Conservation (phyloP, 2,329 filamentous ascomycete genomes). For the Coniosporium tulheliwenetii region DNA sequence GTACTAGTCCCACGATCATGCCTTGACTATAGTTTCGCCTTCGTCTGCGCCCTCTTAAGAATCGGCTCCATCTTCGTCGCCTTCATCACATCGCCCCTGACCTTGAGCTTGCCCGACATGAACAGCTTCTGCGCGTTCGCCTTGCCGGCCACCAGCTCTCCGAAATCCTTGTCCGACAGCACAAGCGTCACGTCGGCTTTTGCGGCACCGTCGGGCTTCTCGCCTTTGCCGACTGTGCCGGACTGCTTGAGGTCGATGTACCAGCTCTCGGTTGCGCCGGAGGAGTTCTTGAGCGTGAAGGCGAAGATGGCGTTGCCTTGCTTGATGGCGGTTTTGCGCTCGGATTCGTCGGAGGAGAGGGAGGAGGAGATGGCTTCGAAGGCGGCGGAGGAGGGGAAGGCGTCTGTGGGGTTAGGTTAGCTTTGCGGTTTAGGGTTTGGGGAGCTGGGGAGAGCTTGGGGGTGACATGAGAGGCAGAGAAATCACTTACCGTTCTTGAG, state of each 20-base stretch:
- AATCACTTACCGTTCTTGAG: constrained; percentile 64
- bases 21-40: constrained; percentile 56
- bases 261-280: constrained; percentile 72
- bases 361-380: constrained; percentile 76
- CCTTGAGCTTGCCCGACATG: constrained; percentile 97
- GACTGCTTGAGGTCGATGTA: constrained; percentile 89
- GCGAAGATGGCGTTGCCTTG: constrained; percentile 75
- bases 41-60: constrained; percentile 70
- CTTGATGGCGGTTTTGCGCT: constrained; percentile 79
- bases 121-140: constrained; percentile 90
- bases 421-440: background rate
- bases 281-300: constrained; percentile 81
- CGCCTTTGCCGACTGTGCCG: constrained; percentile 65
- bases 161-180: constrained; percentile 77
- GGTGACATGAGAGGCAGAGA: constrained; percentile 10
- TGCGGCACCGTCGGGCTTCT: constrained; percentile 42
- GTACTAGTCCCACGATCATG: no score
- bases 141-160: constrained; percentile 66
- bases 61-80: constrained; percentile 92
- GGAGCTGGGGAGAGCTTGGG: constrained; percentile 1
- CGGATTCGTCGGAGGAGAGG: constrained; percentile 52
- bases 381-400: constrained; percentile 77
- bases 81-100: constrained; percentile 98
- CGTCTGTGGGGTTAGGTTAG: constrained; percentile 35
- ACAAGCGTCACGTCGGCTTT: constrained; percentile 82